Percentiles rank a stretch among this genome's conserved stretches.
phyloP scores from a whole-genome alignment of 2,329 filamentous ascomycete species.

The Xylariaceae sp. region DNA sequence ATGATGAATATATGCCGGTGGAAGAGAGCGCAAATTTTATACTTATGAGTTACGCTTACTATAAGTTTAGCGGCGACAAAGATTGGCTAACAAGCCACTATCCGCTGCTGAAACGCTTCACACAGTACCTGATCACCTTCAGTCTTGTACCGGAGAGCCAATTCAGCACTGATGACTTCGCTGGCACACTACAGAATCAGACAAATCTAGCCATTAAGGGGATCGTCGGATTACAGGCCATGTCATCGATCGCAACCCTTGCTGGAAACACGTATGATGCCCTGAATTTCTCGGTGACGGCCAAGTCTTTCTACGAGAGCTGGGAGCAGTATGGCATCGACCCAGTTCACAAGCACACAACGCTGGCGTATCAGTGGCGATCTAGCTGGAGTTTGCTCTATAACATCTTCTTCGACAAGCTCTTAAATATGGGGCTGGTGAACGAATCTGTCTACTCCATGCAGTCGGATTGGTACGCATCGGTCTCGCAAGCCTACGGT shows the following conservation, averaged over 20 bases:
- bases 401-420: conserved; percentile 27
- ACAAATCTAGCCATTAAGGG: conserved; percentile 75
- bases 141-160: conserved; percentile 64
- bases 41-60: conserved; percentile 56
- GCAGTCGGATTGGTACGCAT: conserved; percentile 30
- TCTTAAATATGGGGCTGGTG: conserved; percentile 31
- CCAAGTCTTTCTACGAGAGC: conserved; percentile 15
- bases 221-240: conserved; percentile 71
- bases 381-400: conserved; percentile 27
- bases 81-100: conserved; percentile 48
- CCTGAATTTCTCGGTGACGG: conserved; percentile 53
- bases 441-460: conserved; percentile 23
- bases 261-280: conserved; percentile 39
- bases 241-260: conserved; percentile 9
- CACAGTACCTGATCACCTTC: conserved; percentile 65
- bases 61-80: conserved; percentile 23
- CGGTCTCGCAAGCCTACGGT: conserved; percentile 65
- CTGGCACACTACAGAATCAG: conserved; percentile 65
- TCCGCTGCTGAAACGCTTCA: conserved; percentile 64
- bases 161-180: conserved; percentile 71
- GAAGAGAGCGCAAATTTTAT: conserved; percentile 72
- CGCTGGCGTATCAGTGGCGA: conserved; percentile 25
- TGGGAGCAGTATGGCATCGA: conserved; percentile 22
- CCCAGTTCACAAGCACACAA: conserved; percentile 19
- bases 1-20: conserved; percentile 69